These are phyloP conservation scores for Agrocybe chaxingu DNA, from an alignment of 768 basidiomycete species.

Conservation along the genomic window DNA sequence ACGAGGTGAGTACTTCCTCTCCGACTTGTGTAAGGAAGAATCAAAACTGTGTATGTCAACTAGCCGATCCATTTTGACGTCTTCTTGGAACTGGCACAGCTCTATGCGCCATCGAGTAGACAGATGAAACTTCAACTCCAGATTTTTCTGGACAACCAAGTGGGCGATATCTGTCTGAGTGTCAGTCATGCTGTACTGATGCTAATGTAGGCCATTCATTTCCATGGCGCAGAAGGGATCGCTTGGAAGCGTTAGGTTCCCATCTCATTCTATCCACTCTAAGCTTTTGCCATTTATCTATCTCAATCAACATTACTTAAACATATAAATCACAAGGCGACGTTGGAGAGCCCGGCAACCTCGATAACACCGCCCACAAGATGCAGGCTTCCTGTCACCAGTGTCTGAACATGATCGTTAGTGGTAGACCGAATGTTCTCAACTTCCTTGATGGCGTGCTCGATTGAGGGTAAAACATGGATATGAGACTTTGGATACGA, in stretches of 20 bases:
- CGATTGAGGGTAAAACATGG: conserved; percentile 82
- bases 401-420: conserved; percentile 43
- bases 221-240: conserved; percentile 38
- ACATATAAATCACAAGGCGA: conserved; percentile 44
- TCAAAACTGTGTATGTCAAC: not conserved
- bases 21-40: not conserved
- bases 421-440: conserved; percentile 35
- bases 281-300: not conserved
- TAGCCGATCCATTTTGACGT: conserved; percentile 60
- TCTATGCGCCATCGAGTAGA: conserved; percentile 22
- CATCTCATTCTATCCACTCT: not conserved
- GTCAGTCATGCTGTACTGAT: not conserved
- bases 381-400: conserved; percentile 92
- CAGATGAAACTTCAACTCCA: conserved; percentile 39
- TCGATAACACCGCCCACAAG: conserved; percentile 93
- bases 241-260: conserved; percentile 3
- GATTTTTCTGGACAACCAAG: conserved; percentile 56
- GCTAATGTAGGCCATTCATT: conserved; percentile 47
- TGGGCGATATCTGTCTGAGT: conserved; percentile 13
- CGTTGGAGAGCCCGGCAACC: conserved; percentile 76
- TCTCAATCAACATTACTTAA: not conserved
- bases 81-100: conserved; percentile 43
- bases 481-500: conserved; percentile 57
- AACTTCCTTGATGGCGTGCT: conserved; percentile 79
- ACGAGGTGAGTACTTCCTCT: conserved; percentile 44